Evolutionary conservation across 345 rosid species (phyloP), one percentile per base, ranked within the genome.

Genomic region (Aurinia saxatilis): DNA sequence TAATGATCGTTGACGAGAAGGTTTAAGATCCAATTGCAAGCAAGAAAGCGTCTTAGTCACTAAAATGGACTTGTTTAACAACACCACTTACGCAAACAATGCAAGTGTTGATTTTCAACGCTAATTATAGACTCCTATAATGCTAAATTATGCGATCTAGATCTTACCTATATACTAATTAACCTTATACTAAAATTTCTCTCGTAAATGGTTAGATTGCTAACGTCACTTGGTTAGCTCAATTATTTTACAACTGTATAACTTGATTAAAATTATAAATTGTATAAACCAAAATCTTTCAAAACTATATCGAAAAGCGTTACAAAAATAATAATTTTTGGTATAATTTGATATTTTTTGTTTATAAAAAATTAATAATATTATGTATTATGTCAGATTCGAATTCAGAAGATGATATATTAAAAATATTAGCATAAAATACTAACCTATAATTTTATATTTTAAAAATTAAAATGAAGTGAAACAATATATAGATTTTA

Each of bases 81-180:
- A 39, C 14, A 36, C 29, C 56, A 14, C 56, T 29, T 29, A 60
- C 50, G 73, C 67, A 51, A 67, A 68, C 30, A 1, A 16, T 52
- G 27, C 57, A 36, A 53, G 11, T 38, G 14, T 17, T 68, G 17
- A 52, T 2, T 27, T 12, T 13, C n/a, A 35, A 12, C 11, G 61
- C 29, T 51, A 25, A 29, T 27, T 29, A 35, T 45, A 27, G 49
- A 52, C 49, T 45, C 61, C 13, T 69, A 53, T 61, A 60, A 53
- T 69, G 73, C 56, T 60, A 9, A 36, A 10, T 10, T 37, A 69
- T 69, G 73, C 67, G 73, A 69, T 69, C 56, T 53, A 61, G 59
- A 69, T 61, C 73, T 69, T 52, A 59, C 19, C 6, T 67, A 13
- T 45, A 49, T 40, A 46, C 41, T 36, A 29, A 2, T 8, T 27